Conservation (phyloP, 2,329 filamentous ascomycete genomes). For the Botrytis byssoidea region DNA sequence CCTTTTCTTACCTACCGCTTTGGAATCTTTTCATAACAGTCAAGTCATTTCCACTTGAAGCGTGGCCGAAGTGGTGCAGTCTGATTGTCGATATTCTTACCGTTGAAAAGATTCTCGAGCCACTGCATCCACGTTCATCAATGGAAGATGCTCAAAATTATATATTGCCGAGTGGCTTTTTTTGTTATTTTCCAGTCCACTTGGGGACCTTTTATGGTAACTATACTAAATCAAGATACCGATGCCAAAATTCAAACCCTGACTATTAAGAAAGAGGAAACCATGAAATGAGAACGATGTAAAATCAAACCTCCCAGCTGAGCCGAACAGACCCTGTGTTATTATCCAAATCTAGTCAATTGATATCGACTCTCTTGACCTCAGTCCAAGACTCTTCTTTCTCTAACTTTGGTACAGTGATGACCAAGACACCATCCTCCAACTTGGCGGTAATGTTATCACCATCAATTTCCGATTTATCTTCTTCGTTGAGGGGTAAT, state of each 20-base stretch:
- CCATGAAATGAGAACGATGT: not conserved
- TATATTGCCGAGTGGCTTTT: slow-evolving; percentile 29
- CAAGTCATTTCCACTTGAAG: not conserved
- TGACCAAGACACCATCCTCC: slow-evolving; percentile 72
- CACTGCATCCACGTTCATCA: not conserved
- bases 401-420: slow-evolving; percentile 75
- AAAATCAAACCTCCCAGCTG: slow-evolving; percentile 21
- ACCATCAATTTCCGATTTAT: slow-evolving; percentile 62
- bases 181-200: slow-evolving; percentile 27
- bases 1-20: not conserved
- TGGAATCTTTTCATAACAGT: not conserved
- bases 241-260: slow-evolving; percentile 18
- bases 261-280: not conserved
- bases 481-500: slow-evolving; percentile 52
- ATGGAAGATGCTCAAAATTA: not conserved
- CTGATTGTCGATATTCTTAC: not conserved
- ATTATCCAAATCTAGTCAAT: slow-evolving; percentile 17
- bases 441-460: slow-evolving; percentile 70
- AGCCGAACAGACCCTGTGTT: slow-evolving; percentile 9
- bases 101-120: not conserved
- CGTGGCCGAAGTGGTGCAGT: too few relatives aligned
- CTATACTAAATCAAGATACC: slow-evolving; percentile 24
- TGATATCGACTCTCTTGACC: slow-evolving; percentile 58
- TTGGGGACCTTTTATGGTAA: slow-evolving; percentile 18
- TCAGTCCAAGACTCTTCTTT: slow-evolving; percentile 58